Percentiles rank a stretch among this genome's conserved stretches.
phyloP scores from a whole-genome alignment of 768 basidiomycete species.

The Boletus coccyginus region DNA sequence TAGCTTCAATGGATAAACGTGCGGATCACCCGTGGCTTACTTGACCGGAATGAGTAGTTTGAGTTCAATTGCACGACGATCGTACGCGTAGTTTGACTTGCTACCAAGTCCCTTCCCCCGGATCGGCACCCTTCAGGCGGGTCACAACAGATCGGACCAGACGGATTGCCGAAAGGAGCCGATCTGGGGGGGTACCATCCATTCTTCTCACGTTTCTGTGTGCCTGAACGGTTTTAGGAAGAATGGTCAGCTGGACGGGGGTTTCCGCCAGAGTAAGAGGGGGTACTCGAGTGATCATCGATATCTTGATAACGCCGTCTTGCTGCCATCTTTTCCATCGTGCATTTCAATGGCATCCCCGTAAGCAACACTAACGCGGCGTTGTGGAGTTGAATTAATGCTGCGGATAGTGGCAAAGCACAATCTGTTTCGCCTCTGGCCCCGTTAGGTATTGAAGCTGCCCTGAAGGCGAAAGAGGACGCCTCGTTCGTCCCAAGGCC shows the following conservation, averaged over 20 bases:
- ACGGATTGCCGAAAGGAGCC: too few species aligned
- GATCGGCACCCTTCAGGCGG: too few species aligned
- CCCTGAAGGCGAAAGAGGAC: conserved; percentile 42
- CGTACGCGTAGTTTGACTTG: background rate
- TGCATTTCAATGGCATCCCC: conserved; percentile 6
- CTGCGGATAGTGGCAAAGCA: conserved; percentile 10
- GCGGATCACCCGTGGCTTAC: background rate
- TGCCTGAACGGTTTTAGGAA: too few species aligned
- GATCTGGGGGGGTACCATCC: too few species aligned
- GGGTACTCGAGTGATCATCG: background rate
- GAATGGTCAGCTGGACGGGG: too few species aligned
- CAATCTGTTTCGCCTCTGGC: conserved; percentile 54
- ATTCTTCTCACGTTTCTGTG: too few species aligned
- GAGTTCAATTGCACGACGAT: background rate
- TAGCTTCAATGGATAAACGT: background rate
- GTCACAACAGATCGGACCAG: too few species aligned
- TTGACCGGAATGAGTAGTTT: background rate
- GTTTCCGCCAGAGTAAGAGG: too few species aligned
- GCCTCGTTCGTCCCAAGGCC: conserved; percentile 34
- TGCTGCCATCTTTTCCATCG: background rate
- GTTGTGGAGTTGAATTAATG: background rate
- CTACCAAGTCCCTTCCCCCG: too few species aligned
- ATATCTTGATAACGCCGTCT: background rate
- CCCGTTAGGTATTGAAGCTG: conserved; percentile 62
- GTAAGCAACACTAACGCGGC: conserved; percentile 1